phyloP scores from a whole-genome alignment of 2,329 filamentous ascomycete genomes.

The Fusarium domesticum region DNA sequence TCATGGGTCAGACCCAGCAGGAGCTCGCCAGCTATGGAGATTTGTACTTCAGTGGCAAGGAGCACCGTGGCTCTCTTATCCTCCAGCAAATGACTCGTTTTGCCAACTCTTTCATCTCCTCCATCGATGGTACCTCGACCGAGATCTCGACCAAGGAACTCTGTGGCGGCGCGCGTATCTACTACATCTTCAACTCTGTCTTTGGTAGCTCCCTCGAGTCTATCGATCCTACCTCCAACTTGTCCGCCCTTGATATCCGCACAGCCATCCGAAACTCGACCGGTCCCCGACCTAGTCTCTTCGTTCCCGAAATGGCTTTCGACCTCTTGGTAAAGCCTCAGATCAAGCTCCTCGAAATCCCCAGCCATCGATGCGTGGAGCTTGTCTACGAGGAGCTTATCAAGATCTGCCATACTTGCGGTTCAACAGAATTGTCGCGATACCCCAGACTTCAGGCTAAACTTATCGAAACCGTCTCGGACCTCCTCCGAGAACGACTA shows the following conservation, averaged over 20 bases:
- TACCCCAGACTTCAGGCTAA: slow-evolving; percentile 94
- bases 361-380: slow-evolving; percentile 94
- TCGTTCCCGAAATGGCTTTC: slow-evolving; percentile 96
- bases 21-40: slow-evolving; percentile 97
- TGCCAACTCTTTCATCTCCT: slow-evolving; percentile 95
- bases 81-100: slow-evolving; percentile 98
- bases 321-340: slow-evolving; percentile 97
- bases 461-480: slow-evolving; percentile 96
- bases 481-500: slow-evolving; percentile 85
- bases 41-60: slow-evolving; percentile 95
- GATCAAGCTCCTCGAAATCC: slow-evolving; percentile 93
- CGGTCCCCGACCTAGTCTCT: slow-evolving; percentile 88
- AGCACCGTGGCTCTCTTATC: slow-evolving; percentile 91
- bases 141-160: slow-evolving; percentile 99
- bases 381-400: slow-evolving; percentile 98
- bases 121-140: slow-evolving; percentile 96
- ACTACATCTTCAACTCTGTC: slow-evolving; percentile 99
- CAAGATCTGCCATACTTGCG: slow-evolving; percentile 98
- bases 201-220: slow-evolving; percentile 95
- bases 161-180: slow-evolving; percentile 90
- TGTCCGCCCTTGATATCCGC: slow-evolving; percentile 90
- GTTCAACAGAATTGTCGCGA: slow-evolving; percentile 86
- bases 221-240: slow-evolving; percentile 92
- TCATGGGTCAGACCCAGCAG: slow-evolving; percentile 99
- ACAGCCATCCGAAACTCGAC: slow-evolving; percentile 98